Conservation (phyloP, 2,329 filamentous ascomycete genomes). For the Aspergillus sp. region DNA sequence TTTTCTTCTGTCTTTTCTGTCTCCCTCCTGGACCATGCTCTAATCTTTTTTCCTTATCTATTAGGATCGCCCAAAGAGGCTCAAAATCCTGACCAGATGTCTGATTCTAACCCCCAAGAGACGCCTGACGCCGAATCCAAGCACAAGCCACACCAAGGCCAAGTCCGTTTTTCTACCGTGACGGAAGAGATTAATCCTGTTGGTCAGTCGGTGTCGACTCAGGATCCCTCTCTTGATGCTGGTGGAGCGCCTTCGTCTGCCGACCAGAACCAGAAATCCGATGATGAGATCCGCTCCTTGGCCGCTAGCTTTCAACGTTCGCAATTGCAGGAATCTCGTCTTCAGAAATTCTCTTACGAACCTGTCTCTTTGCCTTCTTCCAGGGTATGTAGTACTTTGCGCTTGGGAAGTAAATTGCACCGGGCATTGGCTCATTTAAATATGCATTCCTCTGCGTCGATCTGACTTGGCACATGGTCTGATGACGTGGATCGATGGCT, state of each 20-base stretch:
- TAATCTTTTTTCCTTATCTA: conserved; percentile 3
- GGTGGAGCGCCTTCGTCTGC: conserved; percentile 6
- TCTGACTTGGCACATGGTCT: neutral
- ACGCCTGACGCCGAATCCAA: conserved; percentile 19
- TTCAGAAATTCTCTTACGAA: conserved; percentile 84
- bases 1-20: conserved; percentile 2
- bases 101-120: conserved; percentile 14
- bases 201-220: conserved; percentile 19
- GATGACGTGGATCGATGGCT: neutral
- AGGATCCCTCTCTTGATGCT: neutral
- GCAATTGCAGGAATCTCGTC: conserved; percentile 69
- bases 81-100: conserved; percentile 16
- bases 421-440: neutral
- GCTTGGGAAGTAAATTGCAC: conserved; percentile 1
- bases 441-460: neutral
- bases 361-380: conserved; percentile 70
- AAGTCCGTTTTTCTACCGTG: conserved; percentile 63
- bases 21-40: neutral
- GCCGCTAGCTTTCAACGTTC: conserved; percentile 64
- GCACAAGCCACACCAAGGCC: conserved; percentile 22
- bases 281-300: conserved; percentile 63
- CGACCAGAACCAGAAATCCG: conserved; percentile 23
- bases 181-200: conserved; percentile 60
- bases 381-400: conserved; percentile 28
- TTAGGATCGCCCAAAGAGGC: conserved; percentile 12